Evolutionary conservation across 768 basidiomycete genomes (phyloP).

Genomic region (Leccinum fibrillosum): DNA sequence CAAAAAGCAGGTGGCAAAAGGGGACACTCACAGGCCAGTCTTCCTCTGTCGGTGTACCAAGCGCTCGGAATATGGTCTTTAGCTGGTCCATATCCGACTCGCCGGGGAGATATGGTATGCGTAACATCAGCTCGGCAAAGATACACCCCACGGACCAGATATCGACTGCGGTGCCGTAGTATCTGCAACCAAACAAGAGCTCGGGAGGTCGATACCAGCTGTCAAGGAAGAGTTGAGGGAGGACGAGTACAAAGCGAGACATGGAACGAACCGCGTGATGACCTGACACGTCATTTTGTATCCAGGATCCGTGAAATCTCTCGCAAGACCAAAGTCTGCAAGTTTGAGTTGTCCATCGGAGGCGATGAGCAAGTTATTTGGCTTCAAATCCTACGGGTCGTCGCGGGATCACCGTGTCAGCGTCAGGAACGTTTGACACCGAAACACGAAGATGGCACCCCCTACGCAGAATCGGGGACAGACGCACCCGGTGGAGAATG

Average conservation of each 20-base stretch:
- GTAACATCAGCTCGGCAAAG: conserved; percentile 94
- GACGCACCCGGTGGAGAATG: conserved; percentile 82
- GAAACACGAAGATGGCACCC: conserved; percentile 8
- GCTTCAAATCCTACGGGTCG: conserved; percentile 81
- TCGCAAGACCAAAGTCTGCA: conserved; percentile 97
- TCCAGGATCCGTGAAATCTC: conserved; percentile 93
- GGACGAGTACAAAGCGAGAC: conserved; percentile 1
- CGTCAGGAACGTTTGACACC: background rate
- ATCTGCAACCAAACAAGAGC: conserved; percentile 84
- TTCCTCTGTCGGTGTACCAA: conserved; percentile 94
- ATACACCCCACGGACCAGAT: conserved; percentile 98
- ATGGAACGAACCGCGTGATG: conserved; percentile 76
- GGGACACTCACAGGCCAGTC: conserved; percentile 84
- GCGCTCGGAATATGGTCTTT: conserved; percentile 88
- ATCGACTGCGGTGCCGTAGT: conserved; percentile 91
- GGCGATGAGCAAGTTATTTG: conserved; percentile 95
- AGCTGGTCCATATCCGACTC: conserved; percentile 97
- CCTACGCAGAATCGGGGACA: conserved; percentile 9
- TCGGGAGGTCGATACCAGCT: conserved; percentile 99
- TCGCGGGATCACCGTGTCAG: conserved; percentile 7
- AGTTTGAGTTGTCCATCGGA: conserved; percentile 91
- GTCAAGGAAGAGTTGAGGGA: background rate
- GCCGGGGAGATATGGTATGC: conserved; percentile 93
- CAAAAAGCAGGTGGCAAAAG: background rate
- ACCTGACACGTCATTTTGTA: conserved; percentile 98